Base-by-base conservation (phyloP, 2,329 filamentous ascomycete genomes). In the Pseudocercospora vitis region DNA sequence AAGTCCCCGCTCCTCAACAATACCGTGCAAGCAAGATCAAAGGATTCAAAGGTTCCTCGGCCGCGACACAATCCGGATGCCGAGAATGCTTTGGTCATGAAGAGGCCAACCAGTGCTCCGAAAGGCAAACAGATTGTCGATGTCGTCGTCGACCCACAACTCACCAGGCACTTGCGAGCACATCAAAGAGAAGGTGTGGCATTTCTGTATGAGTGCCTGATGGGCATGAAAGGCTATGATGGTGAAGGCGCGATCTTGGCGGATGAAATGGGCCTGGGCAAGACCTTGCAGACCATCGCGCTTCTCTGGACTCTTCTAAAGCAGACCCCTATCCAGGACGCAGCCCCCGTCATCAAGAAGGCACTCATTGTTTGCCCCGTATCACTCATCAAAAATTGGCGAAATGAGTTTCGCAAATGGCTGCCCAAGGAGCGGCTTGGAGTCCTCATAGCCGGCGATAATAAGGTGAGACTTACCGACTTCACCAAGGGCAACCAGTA, bases 241-340 rank as follows among this genome's bases (percentile, higher is more conserved):
- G 85, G 86, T 1, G 80, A 86, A 68, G 86, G 86, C 19, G 86
- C 85, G 3, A 84, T 89, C 54, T 73, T 89, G 45, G 86, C 86
- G 1, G 86, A 89, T 65, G 86, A 89, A 62, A 89, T 89, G 86
- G 86, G 86, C 0, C 70, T 89, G 1, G 86, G 86, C 16, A 89
- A 89, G 71, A 88, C 86, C 0, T 67, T 89, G 28, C 86, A 89
- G 63, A 88, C 86, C 0, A 89, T 89, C 63, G 76, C 86, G 2
- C 70, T 89, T 40, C 66, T 89, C 9, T 89, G 86, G 86, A 89
- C 86, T 1, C 68, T 89, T 28, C 70, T 89, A 57, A 88, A 88
- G 67, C 86, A 89, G 64, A 88, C 85, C 63, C 85, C 85, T 0
- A 76, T 87, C 4, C 76, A 83, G 60, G 80, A 80, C 32, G 77